Conservation (phyloP, 1,139 yeast genomes). For the Meyerozyma guilliermondii region DNA sequence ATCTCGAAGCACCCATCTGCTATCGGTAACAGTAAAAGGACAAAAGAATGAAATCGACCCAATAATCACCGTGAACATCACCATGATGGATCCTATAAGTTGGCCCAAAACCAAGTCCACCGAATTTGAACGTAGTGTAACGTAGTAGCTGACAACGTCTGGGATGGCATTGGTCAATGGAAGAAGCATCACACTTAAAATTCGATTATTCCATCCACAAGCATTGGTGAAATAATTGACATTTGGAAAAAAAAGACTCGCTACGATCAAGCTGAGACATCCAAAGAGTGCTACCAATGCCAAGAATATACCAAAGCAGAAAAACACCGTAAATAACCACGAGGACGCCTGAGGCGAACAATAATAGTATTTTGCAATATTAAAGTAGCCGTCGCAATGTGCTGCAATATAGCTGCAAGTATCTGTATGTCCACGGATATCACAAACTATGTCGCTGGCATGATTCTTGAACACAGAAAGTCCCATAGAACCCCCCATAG, state of each 20-base stretch:
- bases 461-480: neutral
- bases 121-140: conserved; percentile 26
- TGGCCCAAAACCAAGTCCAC: conserved; percentile 38
- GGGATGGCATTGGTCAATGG: conserved; percentile 40
- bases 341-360: conserved; percentile 18
- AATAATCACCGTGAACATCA: conserved; percentile 32
- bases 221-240: conserved; percentile 24
- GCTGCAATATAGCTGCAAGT: conserved; percentile 17
- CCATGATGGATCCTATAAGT: conserved; percentile 33
- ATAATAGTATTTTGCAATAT: conserved; percentile 22
- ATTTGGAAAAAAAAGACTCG: conserved; percentile 30
- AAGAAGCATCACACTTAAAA: conserved; percentile 31
- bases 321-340: neutral
- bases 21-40: conserved; percentile 20
- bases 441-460: neutral
- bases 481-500: neutral
- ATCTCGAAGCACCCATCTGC: conserved; percentile 23
- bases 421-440: conserved; percentile 3
- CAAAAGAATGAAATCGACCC: conserved; percentile 28
- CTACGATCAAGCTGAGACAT: conserved; percentile 30
- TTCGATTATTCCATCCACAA: conserved; percentile 25
- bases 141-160: conserved; percentile 34
- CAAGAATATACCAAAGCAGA: conserved; percentile 7
- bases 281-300: conserved; percentile 17
- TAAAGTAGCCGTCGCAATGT: conserved; percentile 25